Evolutionary conservation across 139 green algal species (phyloP), one percentile per base, ranked within the genome.

Genomic region (Gonium pectorale): DNA sequence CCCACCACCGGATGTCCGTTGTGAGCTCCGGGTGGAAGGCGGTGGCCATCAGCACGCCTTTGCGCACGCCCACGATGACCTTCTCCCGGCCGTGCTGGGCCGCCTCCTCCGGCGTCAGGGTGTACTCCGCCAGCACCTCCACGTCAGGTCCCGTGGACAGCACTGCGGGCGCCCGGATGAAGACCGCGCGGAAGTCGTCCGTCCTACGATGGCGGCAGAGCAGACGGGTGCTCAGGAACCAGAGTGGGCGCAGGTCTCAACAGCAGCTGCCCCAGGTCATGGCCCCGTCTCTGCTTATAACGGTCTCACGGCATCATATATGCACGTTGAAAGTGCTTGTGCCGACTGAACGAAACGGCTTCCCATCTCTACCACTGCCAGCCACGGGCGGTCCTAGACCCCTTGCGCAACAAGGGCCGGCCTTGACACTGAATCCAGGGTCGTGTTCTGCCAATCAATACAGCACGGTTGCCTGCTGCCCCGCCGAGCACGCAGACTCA

Each of bases 11-110:
- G 8, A 90, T 62, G 86, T 99, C 97, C 3, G 89, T 92, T 19
- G 97, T 99, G 9, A 99, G 92, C 91, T 99, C 97, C 38, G 97
- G 97, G 84, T 99, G 97, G 90, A 99, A 99, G 3, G 98, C 94
- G 5, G 97, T 99, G 2, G 96, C 97, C 74, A 99, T 85, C 27
- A 99, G 91, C 27, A 92, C 85, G 2, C 90, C 90, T 35, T 90
- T 90, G n/a, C 92, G 85, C 46, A 99, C 97, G 9, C 95, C 97
- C 59, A 99, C 97, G 4, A 93, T 81, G 24, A 98, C 95, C 22
- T 37, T 72, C 8, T 93, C 77, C 31, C 77, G 40, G 2, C 79
- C 88, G 67, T 89, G 78, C 33, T 27, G 5, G 4, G 40, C 63
- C 51, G 21, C 33, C 86, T 98, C 92, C 54, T 94, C 88, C 3